A percentile compares a stretch with the other conserved stretches of the same genome.
Conservation (phyloP, 768 basidiomycete species). For the Trametes sanguinea region DNA sequence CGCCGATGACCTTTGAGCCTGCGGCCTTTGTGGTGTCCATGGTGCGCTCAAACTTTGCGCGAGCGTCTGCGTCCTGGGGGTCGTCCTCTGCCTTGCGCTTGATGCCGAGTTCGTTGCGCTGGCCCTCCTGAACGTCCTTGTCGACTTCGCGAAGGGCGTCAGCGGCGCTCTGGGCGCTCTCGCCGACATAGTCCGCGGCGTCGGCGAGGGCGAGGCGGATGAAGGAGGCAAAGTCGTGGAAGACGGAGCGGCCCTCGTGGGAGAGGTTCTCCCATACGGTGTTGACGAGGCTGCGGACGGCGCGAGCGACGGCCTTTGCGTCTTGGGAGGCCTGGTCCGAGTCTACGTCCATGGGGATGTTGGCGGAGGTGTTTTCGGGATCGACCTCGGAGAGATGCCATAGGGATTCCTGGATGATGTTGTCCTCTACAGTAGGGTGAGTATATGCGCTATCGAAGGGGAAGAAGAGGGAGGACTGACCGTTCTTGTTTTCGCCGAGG, state of each 20-base stretch:
- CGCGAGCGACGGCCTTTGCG: slow-evolving; percentile 47
- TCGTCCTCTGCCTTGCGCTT: slow-evolving; percentile 50
- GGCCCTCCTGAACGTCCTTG: slow-evolving; percentile 57
- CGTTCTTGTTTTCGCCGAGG: slow-evolving; percentile 57
- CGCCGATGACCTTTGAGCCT: slow-evolving; percentile 59
- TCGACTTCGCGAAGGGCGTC: slow-evolving; percentile 56
- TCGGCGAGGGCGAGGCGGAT: slow-evolving; percentile 65
- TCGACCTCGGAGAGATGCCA: slow-evolving; percentile 66
- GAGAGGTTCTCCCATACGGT: slow-evolving; percentile 55
- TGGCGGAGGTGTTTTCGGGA: slow-evolving; percentile 40
- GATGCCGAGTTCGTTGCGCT: slow-evolving; percentile 58
- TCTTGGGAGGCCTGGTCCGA: slow-evolving; percentile 52
- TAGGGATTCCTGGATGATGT: slow-evolving; percentile 63
- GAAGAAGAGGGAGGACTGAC: slow-evolving; percentile 34
- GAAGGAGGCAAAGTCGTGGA: slow-evolving; percentile 67
- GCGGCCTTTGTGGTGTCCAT: slow-evolving; percentile 65
- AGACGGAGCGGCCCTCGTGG: slow-evolving; percentile 53
- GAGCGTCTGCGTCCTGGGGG: slow-evolving; percentile 42
- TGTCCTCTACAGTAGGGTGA: slow-evolving; percentile 48
- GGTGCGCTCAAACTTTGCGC: slow-evolving; percentile 61
- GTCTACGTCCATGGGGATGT: slow-evolving; percentile 35
- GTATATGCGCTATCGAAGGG: neutral
- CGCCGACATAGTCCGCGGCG: slow-evolving; percentile 59
- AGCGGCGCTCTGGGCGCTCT: slow-evolving; percentile 52
- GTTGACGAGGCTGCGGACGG: slow-evolving; percentile 53